These are phyloP conservation scores for Alternaria rosae DNA, from an alignment of 2,329 filamentous ascomycete species.

Conservation along the genomic window DNA sequence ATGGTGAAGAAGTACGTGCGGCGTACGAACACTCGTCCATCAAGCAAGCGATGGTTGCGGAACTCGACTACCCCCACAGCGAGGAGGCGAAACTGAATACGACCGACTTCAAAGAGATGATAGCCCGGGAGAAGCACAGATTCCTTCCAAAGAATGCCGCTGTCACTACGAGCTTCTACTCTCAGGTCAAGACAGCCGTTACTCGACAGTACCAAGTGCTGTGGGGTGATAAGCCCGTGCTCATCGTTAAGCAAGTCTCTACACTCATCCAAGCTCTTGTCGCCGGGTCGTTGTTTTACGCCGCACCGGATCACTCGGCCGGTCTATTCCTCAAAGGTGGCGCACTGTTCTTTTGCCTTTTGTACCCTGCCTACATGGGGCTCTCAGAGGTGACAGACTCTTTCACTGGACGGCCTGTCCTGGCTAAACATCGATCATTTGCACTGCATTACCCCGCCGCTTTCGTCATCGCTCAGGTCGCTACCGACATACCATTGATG, in stretches of 20 bases:
- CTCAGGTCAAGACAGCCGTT: conserved; percentile 63
- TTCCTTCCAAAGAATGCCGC: conserved; percentile 61
- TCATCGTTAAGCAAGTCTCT: conserved; percentile 67
- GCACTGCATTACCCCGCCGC: conserved; percentile 86
- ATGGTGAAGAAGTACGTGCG: conserved; percentile 56
- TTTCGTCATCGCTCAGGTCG: conserved; percentile 74
- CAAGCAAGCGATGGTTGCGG: conserved; percentile 58
- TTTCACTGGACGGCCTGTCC: conserved; percentile 73
- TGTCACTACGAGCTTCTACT: conserved; percentile 49
- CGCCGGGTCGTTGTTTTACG: conserved; percentile 72
- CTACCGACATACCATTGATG: conserved; percentile 61
- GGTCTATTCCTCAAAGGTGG: conserved; percentile 71
- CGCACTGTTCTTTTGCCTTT: conserved; percentile 68
- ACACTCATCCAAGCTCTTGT: conserved; percentile 68
- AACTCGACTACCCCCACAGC: conserved; percentile 64
- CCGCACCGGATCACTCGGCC: conserved; percentile 62
- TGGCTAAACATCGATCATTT: conserved; percentile 84
- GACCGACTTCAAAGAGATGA: conserved; percentile 60
- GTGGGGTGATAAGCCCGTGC: conserved; percentile 68
- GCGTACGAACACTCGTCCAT: conserved; percentile 61
- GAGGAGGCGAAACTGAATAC: conserved; percentile 51
- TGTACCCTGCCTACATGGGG: conserved; percentile 67
- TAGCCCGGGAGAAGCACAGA: conserved; percentile 63
- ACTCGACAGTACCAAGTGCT: conserved; percentile 70
- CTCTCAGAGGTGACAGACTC: conserved; percentile 69